These are phyloP conservation scores for Puccinia novopanici DNA, from an alignment of 1,284 basidiomycete species.

Conservation along the genomic window DNA sequence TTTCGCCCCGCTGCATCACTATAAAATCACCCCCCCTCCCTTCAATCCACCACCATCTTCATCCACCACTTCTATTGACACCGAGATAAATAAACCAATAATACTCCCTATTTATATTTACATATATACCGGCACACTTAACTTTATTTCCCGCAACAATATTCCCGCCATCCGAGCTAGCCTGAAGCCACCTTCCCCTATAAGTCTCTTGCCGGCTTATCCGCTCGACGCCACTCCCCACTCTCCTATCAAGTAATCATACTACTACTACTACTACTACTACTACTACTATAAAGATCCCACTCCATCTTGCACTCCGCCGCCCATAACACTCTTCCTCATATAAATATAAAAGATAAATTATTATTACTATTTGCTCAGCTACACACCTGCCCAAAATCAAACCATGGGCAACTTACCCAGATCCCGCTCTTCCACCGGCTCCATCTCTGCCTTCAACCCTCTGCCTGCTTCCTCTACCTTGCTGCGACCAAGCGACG, in stretches of 20 bases:
- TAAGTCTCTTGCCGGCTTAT: constrained; percentile 4
- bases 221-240: not conserved
- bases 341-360: too few species aligned
- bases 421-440: constrained; percentile 10
- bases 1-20: too few species aligned
- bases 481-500: not conserved
- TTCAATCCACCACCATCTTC: too few species aligned
- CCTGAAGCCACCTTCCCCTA: too few species aligned
- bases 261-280: too few species aligned
- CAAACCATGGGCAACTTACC: constrained; percentile 17
- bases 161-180: not conserved
- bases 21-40: not conserved
- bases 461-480: not conserved
- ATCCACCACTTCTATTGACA: not conserved
- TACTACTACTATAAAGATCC: too few species aligned
- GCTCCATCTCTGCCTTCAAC: not conserved
- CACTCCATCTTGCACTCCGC: not conserved
- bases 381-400: too few species aligned
- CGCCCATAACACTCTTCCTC: not conserved
- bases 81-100: constrained; percentile 4
- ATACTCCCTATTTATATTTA: not conserved
- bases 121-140: not conserved
- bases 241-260: not conserved
- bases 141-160: not conserved
- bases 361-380: not conserved